A percentile compares a stretch with the other conserved stretches of the same genome.
phyloP scores from a whole-genome alignment of 1,284 basidiomycete genomes.

The Microbotryomycetes sp. region DNA sequence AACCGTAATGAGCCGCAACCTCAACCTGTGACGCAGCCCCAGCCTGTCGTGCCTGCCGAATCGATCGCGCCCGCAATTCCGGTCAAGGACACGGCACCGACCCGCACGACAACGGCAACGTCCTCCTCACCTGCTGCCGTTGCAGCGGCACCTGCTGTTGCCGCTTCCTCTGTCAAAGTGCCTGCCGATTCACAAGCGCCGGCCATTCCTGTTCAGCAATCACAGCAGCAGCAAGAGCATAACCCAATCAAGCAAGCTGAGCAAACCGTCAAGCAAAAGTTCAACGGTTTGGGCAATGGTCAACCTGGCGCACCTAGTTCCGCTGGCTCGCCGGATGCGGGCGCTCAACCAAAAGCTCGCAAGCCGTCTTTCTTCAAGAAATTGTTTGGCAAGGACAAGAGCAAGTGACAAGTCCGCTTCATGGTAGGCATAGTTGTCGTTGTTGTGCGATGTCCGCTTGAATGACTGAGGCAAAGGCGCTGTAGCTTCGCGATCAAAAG shows the following conservation, averaged over 20 bases:
- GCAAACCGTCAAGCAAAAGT: background rate
- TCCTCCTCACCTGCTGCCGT: background rate
- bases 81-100: background rate
- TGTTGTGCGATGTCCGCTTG: too few relatives aligned
- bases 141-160: background rate
- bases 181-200: background rate
- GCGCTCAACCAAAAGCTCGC: background rate
- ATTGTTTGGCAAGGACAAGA: background rate
- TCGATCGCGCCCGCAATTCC: background rate
- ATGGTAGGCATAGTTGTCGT: too few relatives aligned
- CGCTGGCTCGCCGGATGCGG: background rate
- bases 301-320: background rate
- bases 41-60: background rate
- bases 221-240: background rate
- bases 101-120: background rate
- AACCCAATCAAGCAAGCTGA: background rate
- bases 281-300: background rate
- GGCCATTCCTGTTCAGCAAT: background rate
- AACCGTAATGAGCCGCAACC: background rate
- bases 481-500: too few relatives aligned
- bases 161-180: background rate
- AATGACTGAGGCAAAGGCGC: too few relatives aligned
- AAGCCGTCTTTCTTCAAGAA: slow-evolving; percentile 1
- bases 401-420: too few relatives aligned
- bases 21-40: background rate